Base-by-base conservation (phyloP, 306 rosid species). In the Sophora flavescens region DNA sequence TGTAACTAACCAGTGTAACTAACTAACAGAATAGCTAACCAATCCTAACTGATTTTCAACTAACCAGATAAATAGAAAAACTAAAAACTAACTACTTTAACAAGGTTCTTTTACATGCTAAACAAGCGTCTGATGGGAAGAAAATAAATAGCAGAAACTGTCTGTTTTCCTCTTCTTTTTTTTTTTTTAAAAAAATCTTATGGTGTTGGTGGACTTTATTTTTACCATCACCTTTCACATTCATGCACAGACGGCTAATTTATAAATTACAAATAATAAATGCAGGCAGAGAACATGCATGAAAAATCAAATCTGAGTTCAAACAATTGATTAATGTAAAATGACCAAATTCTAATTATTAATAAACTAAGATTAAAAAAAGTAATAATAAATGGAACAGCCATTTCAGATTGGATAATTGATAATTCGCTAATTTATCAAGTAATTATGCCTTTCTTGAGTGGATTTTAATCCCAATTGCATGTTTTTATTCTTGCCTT, bases 381-480 rank as follows among this genome's bases (percentile, higher is more conserved):
- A 10, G 2, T n/a, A 32, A n/a, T 26, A 58, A 16, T 0, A 73
- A 16, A 8, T 3, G n/a, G 48, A 72, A 52, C 10, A 16, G 18
- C 6, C 18, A 18, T 71, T 38, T 59, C 63, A 38, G 65, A 15
- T 71, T 54, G 65, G 42, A 60, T 44, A n/a, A n/a, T n/a, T n/a
- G n/a, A n/a, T n/a, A n/a, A n/a, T n/a, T n/a, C n/a, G n/a, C n/a
- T n/a, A n/a, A n/a, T n/a, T n/a, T n/a, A n/a, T n/a, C n/a, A n/a
- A n/a, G n/a, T n/a, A n/a, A n/a, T n/a, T n/a, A n/a, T n/a, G n/a
- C n/a, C n/a, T n/a, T n/a, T n/a, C n/a, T n/a, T n/a, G n/a, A n/a
- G n/a, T n/a, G n/a, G n/a, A n/a, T n/a, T n/a, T n/a, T n/a, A n/a
- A n/a, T n/a, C n/a, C n/a, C n/a, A n/a, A n/a, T n/a, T n/a, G n/a